Evolutionary conservation across 2,329 filamentous ascomycete species (phyloP).

Genomic region (Fusarium penzigii): DNA sequence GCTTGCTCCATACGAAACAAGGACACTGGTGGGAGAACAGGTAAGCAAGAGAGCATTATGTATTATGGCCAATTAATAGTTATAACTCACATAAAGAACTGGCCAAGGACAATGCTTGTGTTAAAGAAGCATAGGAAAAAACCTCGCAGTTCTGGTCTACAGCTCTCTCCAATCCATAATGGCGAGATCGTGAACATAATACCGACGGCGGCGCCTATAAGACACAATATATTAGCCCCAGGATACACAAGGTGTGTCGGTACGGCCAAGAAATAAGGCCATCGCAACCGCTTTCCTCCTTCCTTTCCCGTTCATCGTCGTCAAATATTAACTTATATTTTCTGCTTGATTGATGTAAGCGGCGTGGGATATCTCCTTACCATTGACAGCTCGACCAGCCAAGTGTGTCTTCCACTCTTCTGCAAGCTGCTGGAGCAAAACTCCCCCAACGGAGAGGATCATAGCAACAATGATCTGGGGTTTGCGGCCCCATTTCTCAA

Average conservation of each 20-base stretch:
- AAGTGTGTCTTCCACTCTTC: slow-evolving; percentile 31
- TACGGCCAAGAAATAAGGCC: too few relatives aligned
- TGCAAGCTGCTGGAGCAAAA: slow-evolving; percentile 32
- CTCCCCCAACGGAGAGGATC: slow-evolving; percentile 28
- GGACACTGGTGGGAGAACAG: slow-evolving; percentile 10
- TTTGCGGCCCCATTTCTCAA: slow-evolving; percentile 36
- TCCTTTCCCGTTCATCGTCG: too few relatives aligned
- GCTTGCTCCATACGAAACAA: slow-evolving; percentile 23
- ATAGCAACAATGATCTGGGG: slow-evolving; percentile 27
- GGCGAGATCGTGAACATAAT: slow-evolving; percentile 39
- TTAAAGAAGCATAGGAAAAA: slow-evolving; percentile 42
- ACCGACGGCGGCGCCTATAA: slow-evolving; percentile 35
- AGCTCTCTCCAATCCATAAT: slow-evolving; percentile 40
- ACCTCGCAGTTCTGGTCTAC: slow-evolving; percentile 37
- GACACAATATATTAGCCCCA: too few relatives aligned
- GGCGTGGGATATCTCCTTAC: too few relatives aligned
- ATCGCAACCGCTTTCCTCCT: too few relatives aligned
- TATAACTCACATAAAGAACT: slow-evolving; percentile 27
- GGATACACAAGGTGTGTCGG: too few relatives aligned
- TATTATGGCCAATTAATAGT: too few relatives aligned
- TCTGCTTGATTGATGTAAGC: too few relatives aligned
- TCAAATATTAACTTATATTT: too few relatives aligned
- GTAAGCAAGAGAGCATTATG: too few relatives aligned
- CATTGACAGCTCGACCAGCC: slow-evolving; percentile 30
- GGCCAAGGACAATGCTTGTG: slow-evolving; percentile 38